Conservation (phyloP, 2,329 filamentous ascomycete genomes). For the Eurotiales sp. region DNA sequence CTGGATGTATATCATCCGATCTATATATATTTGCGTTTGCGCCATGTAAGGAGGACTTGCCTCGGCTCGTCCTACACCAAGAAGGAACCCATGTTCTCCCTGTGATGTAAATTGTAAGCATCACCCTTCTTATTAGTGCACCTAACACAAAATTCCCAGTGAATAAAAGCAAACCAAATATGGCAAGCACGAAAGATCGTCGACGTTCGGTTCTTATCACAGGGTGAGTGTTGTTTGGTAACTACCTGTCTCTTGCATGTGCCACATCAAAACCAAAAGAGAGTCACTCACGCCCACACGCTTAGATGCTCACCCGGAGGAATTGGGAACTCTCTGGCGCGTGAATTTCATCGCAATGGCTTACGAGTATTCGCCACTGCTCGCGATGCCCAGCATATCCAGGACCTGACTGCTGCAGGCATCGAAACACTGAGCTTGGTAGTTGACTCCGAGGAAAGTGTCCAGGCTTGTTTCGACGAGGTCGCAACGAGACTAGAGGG, state of each 20-base stretch:
- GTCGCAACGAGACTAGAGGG: slow-evolving; percentile 46
- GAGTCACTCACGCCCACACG: neutral
- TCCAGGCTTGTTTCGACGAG: slow-evolving; percentile 45
- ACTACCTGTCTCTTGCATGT: no score
- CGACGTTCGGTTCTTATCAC: slow-evolving; percentile 41
- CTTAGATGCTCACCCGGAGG: slow-evolving; percentile 50
- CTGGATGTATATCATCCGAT: no score
- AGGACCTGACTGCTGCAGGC: slow-evolving; percentile 46
- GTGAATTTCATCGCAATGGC: slow-evolving; percentile 52
- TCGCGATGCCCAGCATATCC: slow-evolving; percentile 47
- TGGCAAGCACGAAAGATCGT: slow-evolving; percentile 26
- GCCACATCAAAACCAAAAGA: no score
- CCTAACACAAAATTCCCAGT: neutral
- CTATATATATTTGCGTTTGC: no score
- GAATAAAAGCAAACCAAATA: slow-evolving; percentile 10
- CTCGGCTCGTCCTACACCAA: no score
- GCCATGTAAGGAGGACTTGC: no score
- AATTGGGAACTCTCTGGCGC: slow-evolving; percentile 57
- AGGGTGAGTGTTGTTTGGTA: slow-evolving; percentile 36
- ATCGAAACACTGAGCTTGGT: slow-evolving; percentile 55
- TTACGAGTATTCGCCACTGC: slow-evolving; percentile 58
- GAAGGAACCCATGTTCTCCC: no score
- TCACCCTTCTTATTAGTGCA: no score
- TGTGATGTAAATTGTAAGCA: no score
- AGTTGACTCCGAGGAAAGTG: slow-evolving; percentile 49